Evolutionary conservation across 805 yeast species (phyloP), one percentile per base, ranked within the genome.

Genomic region (Schwanniomyces vanrijiae): DNA sequence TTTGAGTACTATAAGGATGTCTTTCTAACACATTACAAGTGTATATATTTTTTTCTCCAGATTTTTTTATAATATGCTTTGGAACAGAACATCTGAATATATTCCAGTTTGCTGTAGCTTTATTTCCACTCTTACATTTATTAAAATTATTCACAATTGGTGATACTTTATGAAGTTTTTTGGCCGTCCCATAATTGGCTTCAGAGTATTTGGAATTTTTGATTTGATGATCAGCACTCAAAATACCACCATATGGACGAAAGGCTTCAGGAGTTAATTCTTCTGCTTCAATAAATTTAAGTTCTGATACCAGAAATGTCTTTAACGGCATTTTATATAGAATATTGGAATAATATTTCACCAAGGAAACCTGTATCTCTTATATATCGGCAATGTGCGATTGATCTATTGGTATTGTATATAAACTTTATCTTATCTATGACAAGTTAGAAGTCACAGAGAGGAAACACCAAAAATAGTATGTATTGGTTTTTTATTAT

Each of bases 171-270:
- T 80, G 81, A 40, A 89, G 64, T 58, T 91, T 91, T 4, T 79
- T 72, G 1, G 97, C 97, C 1, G 97, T 91, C n/a, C 97, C 97
- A 60, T 91, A 90, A 66, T 91, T 91, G 4, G 97, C 97, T 18
- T 77, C 67, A 4, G 77, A 61, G 26, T 75, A 62, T 33, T 64
- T 59, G 16, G 42, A 75, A 1, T 76, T 59, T 31, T 66, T 60
- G 24, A 88, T 71, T 64, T 88, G 95, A 56, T 89, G 87, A 49
- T 79, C 80, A 3, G 95, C 88, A 22, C 94, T 86, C 37, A 90
- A 80, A 9, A 88, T 83, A 0, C 86, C 81, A 1, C 97, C 97
- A 61, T 75, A 90, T 2, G 75, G 74, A 0, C 78, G 77, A 59
- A 89, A 90, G 1, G 76, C 61, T 31, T 76, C 81, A 0, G 90